A percentile compares a stretch with the other conserved stretches of the same genome.
phyloP scores from a whole-genome alignment of 257 asterid genomes.

The Solanum medicagineum region DNA sequence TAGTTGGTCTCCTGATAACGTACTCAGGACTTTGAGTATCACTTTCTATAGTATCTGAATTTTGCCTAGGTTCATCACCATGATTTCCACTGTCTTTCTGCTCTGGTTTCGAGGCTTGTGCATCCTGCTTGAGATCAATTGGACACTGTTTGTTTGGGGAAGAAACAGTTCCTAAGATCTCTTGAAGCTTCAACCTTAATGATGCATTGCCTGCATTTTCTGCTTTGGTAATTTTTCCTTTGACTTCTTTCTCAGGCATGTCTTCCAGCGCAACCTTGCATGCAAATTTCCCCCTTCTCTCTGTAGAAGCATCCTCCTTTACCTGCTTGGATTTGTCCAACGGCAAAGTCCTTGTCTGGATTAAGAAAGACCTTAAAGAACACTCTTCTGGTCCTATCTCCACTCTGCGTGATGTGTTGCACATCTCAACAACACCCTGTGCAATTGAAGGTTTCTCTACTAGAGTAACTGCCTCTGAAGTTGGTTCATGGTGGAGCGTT shows the following conservation, averaged over 20 bases:
- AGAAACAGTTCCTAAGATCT: constrained; percentile 56
- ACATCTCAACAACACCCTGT: constrained; percentile 11
- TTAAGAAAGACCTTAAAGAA: constrained; percentile 22
- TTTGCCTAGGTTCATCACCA: constrained; percentile 25
- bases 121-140: constrained; percentile 3
- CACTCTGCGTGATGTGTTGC: constrained; percentile 17
- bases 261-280: constrained; percentile 22
- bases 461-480: constrained; percentile 24
- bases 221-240: constrained; percentile 18
- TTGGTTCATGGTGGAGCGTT: constrained; percentile 28
- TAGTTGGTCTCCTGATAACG: constrained; percentile 29
- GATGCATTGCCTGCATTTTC: constrained; percentile 43
- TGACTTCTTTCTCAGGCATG: constrained; percentile 18
- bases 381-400: constrained; percentile 32
- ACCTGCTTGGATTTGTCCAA: constrained; percentile 6
- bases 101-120: constrained; percentile 19
- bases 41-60: constrained; percentile 74
- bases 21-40: constrained; percentile 42
- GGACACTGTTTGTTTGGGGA: constrained; percentile 36
- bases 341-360: constrained; percentile 14
- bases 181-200: constrained; percentile 65
- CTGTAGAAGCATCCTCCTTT: constrained; percentile 21
- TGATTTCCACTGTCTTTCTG: constrained; percentile 17
- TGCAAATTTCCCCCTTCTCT: constrained; percentile 18
- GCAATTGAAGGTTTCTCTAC: constrained; percentile 25